These are phyloP conservation scores for Gentiana dahurica DNA, from an alignment of 257 asterid genomes.

Conservation along the genomic window DNA sequence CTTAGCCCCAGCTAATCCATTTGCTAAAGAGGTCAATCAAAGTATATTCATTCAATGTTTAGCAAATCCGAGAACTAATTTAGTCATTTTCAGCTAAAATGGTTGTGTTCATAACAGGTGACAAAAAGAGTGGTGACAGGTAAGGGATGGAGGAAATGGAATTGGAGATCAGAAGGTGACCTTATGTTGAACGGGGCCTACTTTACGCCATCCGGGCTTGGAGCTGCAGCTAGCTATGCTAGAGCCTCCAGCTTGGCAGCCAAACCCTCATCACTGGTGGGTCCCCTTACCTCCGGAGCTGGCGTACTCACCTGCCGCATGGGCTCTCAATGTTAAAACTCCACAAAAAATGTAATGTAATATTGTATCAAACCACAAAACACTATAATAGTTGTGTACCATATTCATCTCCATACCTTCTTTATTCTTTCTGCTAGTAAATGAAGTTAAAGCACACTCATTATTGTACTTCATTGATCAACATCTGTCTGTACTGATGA, in stretches of 20 bases:
- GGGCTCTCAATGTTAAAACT: conserved; percentile 40
- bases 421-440: conserved; percentile 3
- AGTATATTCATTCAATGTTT: background rate
- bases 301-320: conserved; percentile 62
- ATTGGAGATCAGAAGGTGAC: conserved; percentile 94
- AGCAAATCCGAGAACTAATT: background rate
- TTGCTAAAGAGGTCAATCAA: conserved; percentile 61
- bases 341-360: background rate
- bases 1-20: conserved; percentile 65
- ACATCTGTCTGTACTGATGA: conserved; percentile 38
- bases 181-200: conserved; percentile 87
- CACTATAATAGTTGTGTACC: conserved; percentile 5
- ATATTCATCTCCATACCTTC: conserved; percentile 7
- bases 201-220: conserved; percentile 63
- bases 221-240: conserved; percentile 63
- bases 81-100: background rate
- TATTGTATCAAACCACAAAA: conserved; percentile 2
- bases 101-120: conserved; percentile 32
- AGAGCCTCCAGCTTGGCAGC: conserved; percentile 85
- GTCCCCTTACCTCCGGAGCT: conserved; percentile 51
- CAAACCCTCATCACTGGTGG: conserved; percentile 63
- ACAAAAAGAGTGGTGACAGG: conserved; percentile 51
- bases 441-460: background rate
- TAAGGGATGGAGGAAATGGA: conserved; percentile 61
- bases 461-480: conserved; percentile 13